These are phyloP conservation scores for Ogataea pini DNA, from an alignment of 805 yeast species.

Conservation along the genomic window DNA sequence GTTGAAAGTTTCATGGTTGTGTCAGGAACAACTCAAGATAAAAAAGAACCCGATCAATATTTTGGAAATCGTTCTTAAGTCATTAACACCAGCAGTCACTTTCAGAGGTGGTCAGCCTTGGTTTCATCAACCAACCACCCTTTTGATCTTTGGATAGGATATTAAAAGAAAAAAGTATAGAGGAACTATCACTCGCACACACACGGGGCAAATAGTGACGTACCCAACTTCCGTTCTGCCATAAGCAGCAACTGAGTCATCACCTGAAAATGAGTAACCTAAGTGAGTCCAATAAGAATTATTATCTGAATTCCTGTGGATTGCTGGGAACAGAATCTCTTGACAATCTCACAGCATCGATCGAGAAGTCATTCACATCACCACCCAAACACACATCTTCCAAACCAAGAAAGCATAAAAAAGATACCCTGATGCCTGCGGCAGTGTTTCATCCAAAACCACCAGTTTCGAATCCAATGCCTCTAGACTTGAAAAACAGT, in stretches of 20 bases:
- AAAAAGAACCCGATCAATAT: neutral
- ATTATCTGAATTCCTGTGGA: slow-evolving; percentile 19
- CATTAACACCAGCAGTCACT: neutral
- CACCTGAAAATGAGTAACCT: slow-evolving; percentile 14
- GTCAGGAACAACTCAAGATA: neutral
- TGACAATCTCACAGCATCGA: slow-evolving; percentile 20
- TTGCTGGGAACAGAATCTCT: slow-evolving; percentile 19
- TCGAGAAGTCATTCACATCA: slow-evolving; percentile 20
- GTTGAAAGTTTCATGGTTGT: neutral
- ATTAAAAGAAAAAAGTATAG: neutral
- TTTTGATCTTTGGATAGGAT: neutral
- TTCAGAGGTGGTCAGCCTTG: neutral
- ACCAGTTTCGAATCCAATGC: slow-evolving; percentile 3
- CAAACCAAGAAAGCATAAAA: neutral
- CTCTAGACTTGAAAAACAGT: neutral
- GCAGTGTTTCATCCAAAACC: slow-evolving; percentile 1
- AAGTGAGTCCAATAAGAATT: slow-evolving; percentile 16
- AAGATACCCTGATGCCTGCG: slow-evolving; percentile 7
- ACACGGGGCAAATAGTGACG: neutral
- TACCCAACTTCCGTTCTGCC: slow-evolving; percentile 1
- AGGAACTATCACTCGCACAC: neutral
- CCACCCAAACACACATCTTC: slow-evolving; percentile 7
- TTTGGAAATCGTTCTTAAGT: neutral
- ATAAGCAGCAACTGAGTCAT: neutral
- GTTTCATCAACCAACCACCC: neutral